Evolutionary conservation across 2,329 filamentous ascomycete genomes (phyloP), one percentile per base, ranked within the genome.

Genomic region (Verticillium longisporum): DNA sequence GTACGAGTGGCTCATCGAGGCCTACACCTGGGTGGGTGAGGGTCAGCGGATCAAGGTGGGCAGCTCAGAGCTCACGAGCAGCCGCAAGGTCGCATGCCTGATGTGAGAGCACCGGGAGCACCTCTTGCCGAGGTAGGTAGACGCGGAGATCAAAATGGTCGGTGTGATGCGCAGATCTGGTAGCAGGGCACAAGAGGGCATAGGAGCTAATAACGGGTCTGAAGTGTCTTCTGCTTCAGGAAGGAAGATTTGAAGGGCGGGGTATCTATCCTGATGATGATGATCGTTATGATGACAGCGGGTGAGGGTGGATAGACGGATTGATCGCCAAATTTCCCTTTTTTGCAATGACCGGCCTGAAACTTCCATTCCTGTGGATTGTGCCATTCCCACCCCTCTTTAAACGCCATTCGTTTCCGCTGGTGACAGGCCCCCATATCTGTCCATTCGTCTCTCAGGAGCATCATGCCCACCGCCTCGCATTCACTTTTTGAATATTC

Each of bases 1-100:
- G 96, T 99, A 99, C 73, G 95, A 99, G 74, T 99, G 95, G 95
- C 81, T 95, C 63, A 88, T 97, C 2, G 95, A 98, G 74, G 91
- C 90, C 11, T 97, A 88, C 73, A 83, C 81, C 21, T 88, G 84
- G 78, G 75, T 85, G 57, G 83, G 83, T 1, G 81, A 81, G n/a
- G 79, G 81, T 45, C 78, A 80, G 66, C 79, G 88, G 60, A 80
- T 91, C 74, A 88, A 88, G 74, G 77, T 92, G 18, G 88, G 80
- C 5, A 79, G 80, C 56, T 88, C 86, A 55, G 88, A 88, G 58
- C 72, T 91, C 66, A 88, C 88, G 69, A 90, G 84, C 68, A 90
- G 87, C 71, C 81, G 84, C 61, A 86, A 87, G 72, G 83, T 88
- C 64, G 88, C 87, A 1, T 91, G 88, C 69, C 73, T 90, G 69